Base-by-base conservation (phyloP, 345 rosid species). In the Ricinus communis region DNA sequence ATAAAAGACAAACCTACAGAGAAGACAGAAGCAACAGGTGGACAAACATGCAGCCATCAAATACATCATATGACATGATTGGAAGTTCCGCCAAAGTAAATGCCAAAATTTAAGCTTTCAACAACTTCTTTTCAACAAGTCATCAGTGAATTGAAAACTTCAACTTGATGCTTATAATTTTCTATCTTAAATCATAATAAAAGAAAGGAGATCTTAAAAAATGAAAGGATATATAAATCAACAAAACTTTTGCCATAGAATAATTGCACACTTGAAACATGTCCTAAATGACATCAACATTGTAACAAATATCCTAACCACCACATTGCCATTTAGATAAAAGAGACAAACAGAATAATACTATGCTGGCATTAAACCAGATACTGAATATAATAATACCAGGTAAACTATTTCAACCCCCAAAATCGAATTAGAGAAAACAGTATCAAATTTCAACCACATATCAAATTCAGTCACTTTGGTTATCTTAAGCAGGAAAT, bases 11-110 rank as follows among this genome's bases (percentile, higher is more conserved):
- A 76, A 74, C 18, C 30, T 6, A 45, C 28, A 24, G 47, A 66
- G 33, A 43, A 18, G 62, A 36, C 61, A 66, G 36, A 77, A 60
- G 62, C 68, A 70, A 81, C 82, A 82, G 74, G 74, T 71, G 81
- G 66, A 68, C 66, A 75, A 59, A 74, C 72, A 81, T 75, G 70
- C 76, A 77, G 54, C 69, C 55, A 61, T 68, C 62, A 51, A 43
- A 74, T 22, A 25, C 68, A 52, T 62, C 24, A 63, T 54, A 14
- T 16, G 19, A 5, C 19, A 30, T 9, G 22, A 68, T 30, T 21
- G 46, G 45, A 47, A 47, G 63, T 8, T 47, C 46, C 66, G 43
- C 43, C 6, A 10, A 55, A 24, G 60, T 15, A 54, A 28, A 53
- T 55, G 13, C 45, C 24, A 47, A 10, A 27, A 22, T 55, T 1